Conservation (phyloP, 2,329 filamentous ascomycete genomes). For the Stachybotrys echinatus region DNA sequence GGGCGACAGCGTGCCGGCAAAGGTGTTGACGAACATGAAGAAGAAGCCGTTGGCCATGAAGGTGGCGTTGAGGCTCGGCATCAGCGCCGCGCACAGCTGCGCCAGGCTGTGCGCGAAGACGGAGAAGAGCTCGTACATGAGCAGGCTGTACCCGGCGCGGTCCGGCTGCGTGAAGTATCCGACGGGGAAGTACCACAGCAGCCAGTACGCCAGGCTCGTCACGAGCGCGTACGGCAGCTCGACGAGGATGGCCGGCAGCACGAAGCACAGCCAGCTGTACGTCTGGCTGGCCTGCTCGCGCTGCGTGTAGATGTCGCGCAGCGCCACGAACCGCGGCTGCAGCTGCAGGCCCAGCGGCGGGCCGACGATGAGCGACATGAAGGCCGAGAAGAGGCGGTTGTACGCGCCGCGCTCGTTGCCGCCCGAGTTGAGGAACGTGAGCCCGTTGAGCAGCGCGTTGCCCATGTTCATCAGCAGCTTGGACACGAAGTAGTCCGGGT, state of each 20-base stretch:
- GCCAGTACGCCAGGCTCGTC: background rate
- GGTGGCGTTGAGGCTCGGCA: background rate
- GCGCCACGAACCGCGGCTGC: background rate
- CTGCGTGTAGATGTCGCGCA: background rate
- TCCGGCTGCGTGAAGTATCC: background rate
- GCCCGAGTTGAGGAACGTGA: background rate
- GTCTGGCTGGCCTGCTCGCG: background rate
- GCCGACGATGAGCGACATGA: background rate
- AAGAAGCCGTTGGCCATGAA: background rate
- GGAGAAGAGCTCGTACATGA: background rate
- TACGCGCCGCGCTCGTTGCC: background rate
- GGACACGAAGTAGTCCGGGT: background rate
- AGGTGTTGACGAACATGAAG: background rate
- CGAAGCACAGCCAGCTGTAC: background rate
- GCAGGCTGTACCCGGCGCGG: background rate
- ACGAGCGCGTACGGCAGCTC: background rate
- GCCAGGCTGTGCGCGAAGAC: background rate
- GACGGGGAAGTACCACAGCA: background rate
- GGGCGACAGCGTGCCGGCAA: background rate
- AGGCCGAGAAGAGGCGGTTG: background rate
- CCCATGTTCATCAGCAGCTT: background rate
- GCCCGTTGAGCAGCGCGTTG: background rate
- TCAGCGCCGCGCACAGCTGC: background rate
- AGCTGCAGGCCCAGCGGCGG: background rate
- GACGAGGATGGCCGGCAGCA: background rate